A percentile compares a stretch with the other conserved stretches of the same genome.
phyloP scores from a whole-genome alignment of 2,329 filamentous ascomycete genomes.

The Colletotrichum camelliae region DNA sequence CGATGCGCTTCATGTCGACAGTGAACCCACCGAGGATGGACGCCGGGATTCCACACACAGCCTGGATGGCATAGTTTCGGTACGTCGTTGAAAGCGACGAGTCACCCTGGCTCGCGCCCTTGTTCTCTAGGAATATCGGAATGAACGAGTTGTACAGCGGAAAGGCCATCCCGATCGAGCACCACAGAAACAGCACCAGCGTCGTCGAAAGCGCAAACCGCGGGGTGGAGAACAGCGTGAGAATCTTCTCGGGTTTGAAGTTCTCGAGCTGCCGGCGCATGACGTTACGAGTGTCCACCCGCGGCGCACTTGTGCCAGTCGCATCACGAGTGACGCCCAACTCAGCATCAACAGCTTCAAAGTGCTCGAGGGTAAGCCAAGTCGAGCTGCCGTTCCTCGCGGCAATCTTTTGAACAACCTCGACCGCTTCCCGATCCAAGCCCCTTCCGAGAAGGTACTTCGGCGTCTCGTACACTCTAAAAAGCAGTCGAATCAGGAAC shows the following conservation, averaged over 20 bases:
- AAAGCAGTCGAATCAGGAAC: conserved; percentile 39
- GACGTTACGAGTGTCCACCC: conserved; percentile 3
- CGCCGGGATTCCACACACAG: conserved; percentile 25
- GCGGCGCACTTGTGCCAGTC: conserved; percentile 27
- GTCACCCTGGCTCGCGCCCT: conserved; percentile 22
- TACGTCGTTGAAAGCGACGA: conserved; percentile 10
- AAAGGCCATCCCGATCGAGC: conserved; percentile 62
- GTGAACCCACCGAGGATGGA: conserved; percentile 17
- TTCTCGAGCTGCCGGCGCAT: conserved; percentile 57
- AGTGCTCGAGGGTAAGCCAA: conserved; percentile 28
- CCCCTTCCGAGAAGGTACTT: conserved; percentile 43
- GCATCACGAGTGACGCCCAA: conserved; percentile 7
- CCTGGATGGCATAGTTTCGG: conserved; percentile 27
- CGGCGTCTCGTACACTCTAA: conserved; percentile 43
- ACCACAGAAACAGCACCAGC: conserved; percentile 61
- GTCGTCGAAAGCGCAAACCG: conserved; percentile 52
- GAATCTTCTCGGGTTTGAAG: conserved; percentile 55
- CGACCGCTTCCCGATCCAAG: conserved; percentile 43
- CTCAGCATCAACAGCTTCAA: conserved; percentile 22
- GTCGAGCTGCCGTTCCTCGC: conserved; percentile 27
- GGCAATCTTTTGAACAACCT: conserved; percentile 45
- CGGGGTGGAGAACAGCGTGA: conserved; percentile 57
- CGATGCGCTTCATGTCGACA: conserved; percentile 25
- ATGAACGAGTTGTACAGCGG: conserved; percentile 60
- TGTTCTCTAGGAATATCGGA: conserved; percentile 31